Conservation (phyloP, 352 stramenopile genomes). For the Globisporangium canariense region DNA sequence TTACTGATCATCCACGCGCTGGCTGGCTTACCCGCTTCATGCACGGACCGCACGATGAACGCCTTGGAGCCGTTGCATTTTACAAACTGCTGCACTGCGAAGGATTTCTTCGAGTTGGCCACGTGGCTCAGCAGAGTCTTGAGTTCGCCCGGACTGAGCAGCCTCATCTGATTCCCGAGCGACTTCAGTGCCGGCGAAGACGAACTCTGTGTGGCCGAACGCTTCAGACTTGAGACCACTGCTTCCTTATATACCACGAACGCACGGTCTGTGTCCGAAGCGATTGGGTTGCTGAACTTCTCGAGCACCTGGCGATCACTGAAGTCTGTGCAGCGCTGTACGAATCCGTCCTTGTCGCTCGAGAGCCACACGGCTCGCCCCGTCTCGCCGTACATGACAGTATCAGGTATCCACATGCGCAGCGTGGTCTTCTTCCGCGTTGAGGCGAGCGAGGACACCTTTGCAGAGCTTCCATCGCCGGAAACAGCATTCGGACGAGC, state of each 20-base stretch:
- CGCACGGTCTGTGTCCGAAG: slow-evolving; percentile 30
- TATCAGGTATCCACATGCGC: slow-evolving; percentile 74
- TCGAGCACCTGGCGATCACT: slow-evolving; percentile 76
- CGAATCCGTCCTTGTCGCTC: slow-evolving; percentile 60
- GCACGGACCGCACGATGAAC: slow-evolving; percentile 65
- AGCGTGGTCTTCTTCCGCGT: slow-evolving; percentile 25
- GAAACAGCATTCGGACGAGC: background rate
- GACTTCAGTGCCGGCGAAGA: slow-evolving; percentile 21
- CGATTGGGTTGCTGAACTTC: slow-evolving; percentile 35
- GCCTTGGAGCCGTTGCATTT: slow-evolving; percentile 70
- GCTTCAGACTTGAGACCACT: slow-evolving; percentile 23
- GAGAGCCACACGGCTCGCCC: slow-evolving; percentile 71
- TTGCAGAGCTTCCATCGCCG: background rate
- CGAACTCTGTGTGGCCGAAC: background rate
- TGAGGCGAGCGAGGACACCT: background rate
- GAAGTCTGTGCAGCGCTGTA: slow-evolving; percentile 62
- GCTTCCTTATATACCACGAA: slow-evolving; percentile 77
- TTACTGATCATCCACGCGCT: slow-evolving; percentile 86
- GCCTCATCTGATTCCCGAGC: slow-evolving; percentile 57
- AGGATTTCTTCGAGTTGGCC: slow-evolving; percentile 56
- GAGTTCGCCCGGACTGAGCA: slow-evolving; percentile 64
- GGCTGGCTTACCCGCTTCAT: slow-evolving; percentile 53
- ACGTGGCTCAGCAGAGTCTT: slow-evolving; percentile 65
- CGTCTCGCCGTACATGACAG: slow-evolving; percentile 76
- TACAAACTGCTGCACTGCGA: slow-evolving; percentile 70